A percentile compares a stretch with the other conserved stretches of the same genome.
These are phyloP conservation scores for Bauhinia variegata DNA, from an alignment of 306 rosid species.

Conservation along the genomic window DNA sequence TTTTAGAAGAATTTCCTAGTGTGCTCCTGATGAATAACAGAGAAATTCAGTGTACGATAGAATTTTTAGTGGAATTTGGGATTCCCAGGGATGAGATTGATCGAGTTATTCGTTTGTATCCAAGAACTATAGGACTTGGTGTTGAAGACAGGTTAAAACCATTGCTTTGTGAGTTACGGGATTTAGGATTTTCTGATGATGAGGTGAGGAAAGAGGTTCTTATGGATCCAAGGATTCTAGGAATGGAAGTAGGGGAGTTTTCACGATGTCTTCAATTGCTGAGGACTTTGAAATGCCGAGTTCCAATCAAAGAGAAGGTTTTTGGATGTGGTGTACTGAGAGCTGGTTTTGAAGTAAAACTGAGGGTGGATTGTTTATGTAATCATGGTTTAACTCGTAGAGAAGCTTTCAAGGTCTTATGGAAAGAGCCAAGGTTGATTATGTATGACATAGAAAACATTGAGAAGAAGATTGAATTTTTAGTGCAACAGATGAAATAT, in stretches of 20 bases:
- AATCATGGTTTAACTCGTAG: constrained; percentile 63
- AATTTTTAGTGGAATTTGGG: constrained; percentile 53
- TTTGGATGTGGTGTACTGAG: constrained; percentile 52
- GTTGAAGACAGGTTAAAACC: constrained; percentile 62
- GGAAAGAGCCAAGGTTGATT: constrained; percentile 85
- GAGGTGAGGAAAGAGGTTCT: constrained; percentile 54
- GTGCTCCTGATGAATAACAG: constrained; percentile 43
- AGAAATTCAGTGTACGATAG: constrained; percentile 42
- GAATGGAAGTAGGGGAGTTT: constrained; percentile 72
- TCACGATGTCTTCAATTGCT: constrained; percentile 61
- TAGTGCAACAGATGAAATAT: constrained; percentile 62
- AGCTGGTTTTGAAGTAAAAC: constrained; percentile 77
- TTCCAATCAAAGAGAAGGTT: constrained; percentile 54
- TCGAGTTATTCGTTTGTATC: constrained; percentile 49
- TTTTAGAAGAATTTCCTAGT: constrained; percentile 63
- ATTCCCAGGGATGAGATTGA: constrained; percentile 49
- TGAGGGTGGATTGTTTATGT: constrained; percentile 77
- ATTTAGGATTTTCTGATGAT: constrained; percentile 55
- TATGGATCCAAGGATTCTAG: constrained; percentile 66
- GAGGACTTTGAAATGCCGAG: constrained; percentile 70
- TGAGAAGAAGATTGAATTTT: constrained; percentile 73
- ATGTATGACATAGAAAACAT: constrained; percentile 57
- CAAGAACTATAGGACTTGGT: constrained; percentile 65
- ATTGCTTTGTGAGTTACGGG: constrained; percentile 58
- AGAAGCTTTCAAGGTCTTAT: constrained; percentile 69